A percentile compares a stretch with the other conserved stretches of the same genome.
These are phyloP conservation scores for Butyriboletus loyo DNA, from an alignment of 768 basidiomycete genomes.

Conservation along the genomic window DNA sequence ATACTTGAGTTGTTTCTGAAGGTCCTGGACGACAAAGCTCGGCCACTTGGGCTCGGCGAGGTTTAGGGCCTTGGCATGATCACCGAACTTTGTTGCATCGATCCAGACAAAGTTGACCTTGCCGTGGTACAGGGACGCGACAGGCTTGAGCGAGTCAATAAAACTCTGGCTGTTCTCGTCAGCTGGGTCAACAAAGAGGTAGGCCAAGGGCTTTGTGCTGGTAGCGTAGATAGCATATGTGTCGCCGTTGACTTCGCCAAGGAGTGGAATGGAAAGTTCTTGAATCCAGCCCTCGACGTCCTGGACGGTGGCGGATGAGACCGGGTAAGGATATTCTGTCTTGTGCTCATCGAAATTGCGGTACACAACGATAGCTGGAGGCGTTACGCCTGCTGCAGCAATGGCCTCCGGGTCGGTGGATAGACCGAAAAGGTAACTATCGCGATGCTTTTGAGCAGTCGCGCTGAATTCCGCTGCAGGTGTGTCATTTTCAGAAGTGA, in stretches of 20 bases:
- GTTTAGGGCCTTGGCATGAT: slow-evolving; percentile 95
- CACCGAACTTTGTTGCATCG: slow-evolving; percentile 90
- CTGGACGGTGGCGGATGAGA: slow-evolving; percentile 48
- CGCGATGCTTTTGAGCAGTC: slow-evolving; percentile 83
- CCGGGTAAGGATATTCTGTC: slow-evolving; percentile 62
- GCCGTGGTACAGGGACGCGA: slow-evolving; percentile 79
- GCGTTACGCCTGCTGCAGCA: slow-evolving; percentile 66
- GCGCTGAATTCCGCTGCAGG: slow-evolving; percentile 73
- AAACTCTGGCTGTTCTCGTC: slow-evolving; percentile 60
- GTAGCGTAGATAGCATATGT: slow-evolving; percentile 86
- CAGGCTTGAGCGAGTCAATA: slow-evolving; percentile 65
- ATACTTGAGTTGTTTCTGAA: slow-evolving; percentile 83
- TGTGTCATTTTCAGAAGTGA: slow-evolving; percentile 66
- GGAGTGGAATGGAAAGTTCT: slow-evolving; percentile 79
- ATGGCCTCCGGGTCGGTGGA: slow-evolving; percentile 68
- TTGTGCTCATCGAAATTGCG: slow-evolving; percentile 86
- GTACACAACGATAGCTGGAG: slow-evolving; percentile 89
- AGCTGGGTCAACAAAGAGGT: slow-evolving; percentile 88
- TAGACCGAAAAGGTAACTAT: slow-evolving; percentile 90
- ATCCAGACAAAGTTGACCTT: slow-evolving; percentile 98
- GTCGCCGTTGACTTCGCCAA: slow-evolving; percentile 92
- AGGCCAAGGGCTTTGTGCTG: slow-evolving; percentile 85
- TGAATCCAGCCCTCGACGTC: slow-evolving; percentile 77
- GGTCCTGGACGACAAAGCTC: slow-evolving; percentile 87
- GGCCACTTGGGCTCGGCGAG: slow-evolving; percentile 87